A percentile compares a stretch with the other conserved stretches of the same genome.
Evolutionary conservation across 169 alveolate genomes (phyloP).

Genomic region (Eimeria maxima): DNA sequence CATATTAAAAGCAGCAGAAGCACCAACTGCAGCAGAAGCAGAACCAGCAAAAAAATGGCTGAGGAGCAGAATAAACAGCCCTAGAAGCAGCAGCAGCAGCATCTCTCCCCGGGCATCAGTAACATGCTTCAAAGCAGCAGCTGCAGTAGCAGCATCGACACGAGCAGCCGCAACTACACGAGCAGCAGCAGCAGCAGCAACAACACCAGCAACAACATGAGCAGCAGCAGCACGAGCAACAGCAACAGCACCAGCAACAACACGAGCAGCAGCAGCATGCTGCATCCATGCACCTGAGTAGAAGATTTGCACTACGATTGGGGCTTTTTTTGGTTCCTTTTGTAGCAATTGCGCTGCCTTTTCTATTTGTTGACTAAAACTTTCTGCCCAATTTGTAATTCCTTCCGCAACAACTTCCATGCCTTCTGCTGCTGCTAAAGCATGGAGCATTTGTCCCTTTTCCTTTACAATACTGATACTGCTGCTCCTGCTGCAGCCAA

Average conservation of each 20-base stretch:
- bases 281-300: not conserved
- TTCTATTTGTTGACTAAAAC: not conserved
- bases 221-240: constrained; percentile 10
- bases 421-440: not conserved
- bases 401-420: not conserved
- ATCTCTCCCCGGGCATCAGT: not conserved
- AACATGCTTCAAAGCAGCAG: not conserved
- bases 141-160: constrained; percentile 1
- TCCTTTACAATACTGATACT: constrained; percentile 24
- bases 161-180: not conserved
- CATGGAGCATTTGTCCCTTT: constrained; percentile 8
- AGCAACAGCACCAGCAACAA: not conserved
- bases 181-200: not conserved
- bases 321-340: constrained; percentile 15
- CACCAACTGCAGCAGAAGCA: not conserved
- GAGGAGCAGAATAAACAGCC: not conserved
- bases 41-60: not conserved
- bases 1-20: constrained; percentile 1
- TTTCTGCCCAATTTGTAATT: not conserved
- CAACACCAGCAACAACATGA: not conserved
- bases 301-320: constrained; percentile 32
- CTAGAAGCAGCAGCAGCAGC: not conserved
- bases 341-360: constrained; percentile 9
- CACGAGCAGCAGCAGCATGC: not conserved
- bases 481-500: constrained; percentile 59